phyloP scores from a whole-genome alignment of 331 rosid species.

The Acacia concinna region DNA sequence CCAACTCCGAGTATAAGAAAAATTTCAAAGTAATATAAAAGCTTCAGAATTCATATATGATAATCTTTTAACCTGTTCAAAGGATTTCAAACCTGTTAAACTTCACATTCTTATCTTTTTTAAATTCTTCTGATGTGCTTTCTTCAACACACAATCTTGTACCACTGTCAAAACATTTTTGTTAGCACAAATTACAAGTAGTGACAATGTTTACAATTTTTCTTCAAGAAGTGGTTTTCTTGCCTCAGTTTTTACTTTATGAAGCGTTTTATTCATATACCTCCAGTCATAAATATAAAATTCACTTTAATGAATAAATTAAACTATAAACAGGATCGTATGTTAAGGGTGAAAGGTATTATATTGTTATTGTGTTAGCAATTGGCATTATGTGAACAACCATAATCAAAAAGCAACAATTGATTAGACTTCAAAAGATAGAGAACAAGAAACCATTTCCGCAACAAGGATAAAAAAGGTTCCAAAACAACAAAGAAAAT shows the following conservation, averaged over 20 bases:
- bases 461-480: background rate
- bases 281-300: too few relatives aligned
- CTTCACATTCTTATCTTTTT: background rate
- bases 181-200: background rate
- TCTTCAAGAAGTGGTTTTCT: background rate
- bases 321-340: too few relatives aligned
- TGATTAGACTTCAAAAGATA: slow-evolving; percentile 1
- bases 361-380: background rate
- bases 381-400: slow-evolving; percentile 10
- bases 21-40: background rate
- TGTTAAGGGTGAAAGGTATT: too few relatives aligned
- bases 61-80: background rate
- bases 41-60: background rate
- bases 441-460: background rate
- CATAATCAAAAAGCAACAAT: background rate
- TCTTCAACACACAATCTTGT: background rate
- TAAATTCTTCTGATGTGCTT: background rate
- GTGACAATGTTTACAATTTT: background rate
- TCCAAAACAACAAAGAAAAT: background rate
- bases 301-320: too few relatives aligned
- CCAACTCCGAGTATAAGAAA: background rate
- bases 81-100: background rate
- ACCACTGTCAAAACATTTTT: background rate
- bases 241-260: background rate
- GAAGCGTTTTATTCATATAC: background rate